Evolutionary conservation across 129 eudicot species (phyloP).

Genomic region (carrot (Daucus carota)): DH1_v3.0 NC_030385.2:35587001-35587500

Average conservation of each 20-base stretch:
- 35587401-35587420: neutral
- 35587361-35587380: neutral
- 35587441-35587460: neutral
- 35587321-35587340: neutral
- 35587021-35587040: neutral
- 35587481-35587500: neutral
- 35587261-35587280: neutral
- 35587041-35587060: neutral
- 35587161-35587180: neutral
- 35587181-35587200: neutral
- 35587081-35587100: slow-evolving; percentile 48
- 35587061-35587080: slow-evolving; percentile 6
- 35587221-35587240: neutral
- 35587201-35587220: neutral
- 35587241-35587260: neutral
- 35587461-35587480: neutral
- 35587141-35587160: slow-evolving; percentile 33
- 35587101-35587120: slow-evolving; percentile 61
- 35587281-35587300: neutral
- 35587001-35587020: neutral
- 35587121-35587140: slow-evolving; percentile 64
- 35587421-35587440: neutral
- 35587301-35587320: neutral
- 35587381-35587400: neutral
- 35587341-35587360: neutral